Evolutionary conservation across 352 stramenopile genomes (phyloP), one percentile per base, ranked within the genome.

Genomic region (Globisporangium solare): DNA sequence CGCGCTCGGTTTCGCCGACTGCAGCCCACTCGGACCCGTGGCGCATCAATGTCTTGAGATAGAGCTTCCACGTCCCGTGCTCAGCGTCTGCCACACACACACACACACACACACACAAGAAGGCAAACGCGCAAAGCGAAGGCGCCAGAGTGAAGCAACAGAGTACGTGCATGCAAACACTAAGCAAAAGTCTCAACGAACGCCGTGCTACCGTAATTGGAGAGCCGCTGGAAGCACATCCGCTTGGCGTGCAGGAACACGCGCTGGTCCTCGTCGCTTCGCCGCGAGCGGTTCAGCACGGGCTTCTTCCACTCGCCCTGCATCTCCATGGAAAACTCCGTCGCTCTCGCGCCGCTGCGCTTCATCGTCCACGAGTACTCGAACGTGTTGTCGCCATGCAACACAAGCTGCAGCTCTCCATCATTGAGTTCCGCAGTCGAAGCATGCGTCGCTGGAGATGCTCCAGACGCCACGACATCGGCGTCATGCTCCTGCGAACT

Each of bases 381-480:
- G 47, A 94, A 94, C 6, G 78, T 78, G 59, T 90, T 92, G 63
- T 94, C 82, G 3, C 81, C 82, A 57, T 94, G 79, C 7, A 94
- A 70, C 13, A 88, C 37, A 1, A 94, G 46, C 1, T 60, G 71
- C 17, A 66, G 59, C 20, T 73, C 69, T 24, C 64, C 71, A 6
- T 72, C 73, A 41, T 70, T 71, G 15, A 65, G 66, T 21, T 79
- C 63, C 13, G 27, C 22, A 13, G 24, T 47, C 0, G 21, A 15
- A 6, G 40, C 14, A 20, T 57, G 48, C 37, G 48, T 35, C 7
- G 32, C 24, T 21, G 40, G 2, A 3, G 54, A 17, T 51, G 42
- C 21, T 15, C 35, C 18, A 20, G 21, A 5, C 35, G 22, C 12
- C 42, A 0, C 10, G 13, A 41, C 18, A 3, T 56, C 14, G 0